Base-by-base conservation (phyloP, 1,284 basidiomycete genomes). In the Tetrapyrgos nigripes region DNA sequence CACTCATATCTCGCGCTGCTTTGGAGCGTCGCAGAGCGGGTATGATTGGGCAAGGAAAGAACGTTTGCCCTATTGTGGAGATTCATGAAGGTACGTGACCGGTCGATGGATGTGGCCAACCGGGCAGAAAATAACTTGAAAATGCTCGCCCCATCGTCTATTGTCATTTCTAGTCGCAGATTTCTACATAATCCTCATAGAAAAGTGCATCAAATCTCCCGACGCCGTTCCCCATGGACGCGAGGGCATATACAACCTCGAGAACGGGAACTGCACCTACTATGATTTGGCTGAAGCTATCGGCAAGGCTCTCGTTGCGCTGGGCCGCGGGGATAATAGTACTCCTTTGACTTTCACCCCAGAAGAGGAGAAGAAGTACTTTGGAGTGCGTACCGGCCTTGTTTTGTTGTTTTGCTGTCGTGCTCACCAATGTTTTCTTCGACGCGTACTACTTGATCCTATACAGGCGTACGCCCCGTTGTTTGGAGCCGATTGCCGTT, bases 401-500 rank as follows among this genome's bases (percentile, higher is more conserved):
- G 21, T 47, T n/a, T n/a, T n/a, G n/a, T 31, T 21, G 10, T 4
- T 9, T 40, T 11, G 13, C 13, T 40, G n/a, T n/a, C n/a, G n/a
- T n/a, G n/a, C n/a, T n/a, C n/a, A n/a, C n/a, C n/a, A n/a, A n/a
- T n/a, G n/a, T n/a, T n/a, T n/a, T n/a, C n/a, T n/a, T n/a, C n/a
- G n/a, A n/a, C n/a, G n/a, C n/a, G 8, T 17, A 6, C 17, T 40
- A 5, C 5, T 5, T 5, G 6, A 5, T 40, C 19, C 14, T 33
- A 8, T 14, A 33, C 31, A 33, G 31, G 17, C 29, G 6, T 19
- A 10, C 10, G 33, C 50, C 10, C 21, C 31, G 9, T 13, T 50
- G 56, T 68, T 77, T 24, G 82, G 82, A 11, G 67, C 72, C 1
- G 83, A 83, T 68, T 75, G 77, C n/a, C 74, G 82, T 31, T 77